A percentile compares a stretch with the other conserved stretches of the same genome.
These are phyloP conservation scores for Biscogniauxia mediterranea DNA, from an alignment of 2,329 filamentous ascomycete species.

Conservation along the genomic window DNA sequence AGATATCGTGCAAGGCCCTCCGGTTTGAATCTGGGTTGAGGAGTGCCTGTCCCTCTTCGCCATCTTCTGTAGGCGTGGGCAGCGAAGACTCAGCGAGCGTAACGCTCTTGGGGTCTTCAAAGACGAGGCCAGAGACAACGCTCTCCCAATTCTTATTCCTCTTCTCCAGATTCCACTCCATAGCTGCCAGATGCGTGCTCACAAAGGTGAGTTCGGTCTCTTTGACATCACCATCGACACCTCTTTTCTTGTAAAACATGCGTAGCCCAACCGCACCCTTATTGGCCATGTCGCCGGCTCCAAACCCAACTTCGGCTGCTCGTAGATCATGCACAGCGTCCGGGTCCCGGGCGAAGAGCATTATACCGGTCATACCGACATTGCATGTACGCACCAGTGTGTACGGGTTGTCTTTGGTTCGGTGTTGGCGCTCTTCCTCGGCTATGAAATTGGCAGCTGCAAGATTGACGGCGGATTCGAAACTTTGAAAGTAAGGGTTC, in stretches of 20 bases:
- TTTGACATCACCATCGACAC: slow-evolving; percentile 29
- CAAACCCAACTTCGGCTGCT: slow-evolving; percentile 81
- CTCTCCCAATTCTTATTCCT: slow-evolving; percentile 87
- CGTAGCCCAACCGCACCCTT: slow-evolving; percentile 88
- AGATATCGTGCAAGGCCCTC: slow-evolving; percentile 51
- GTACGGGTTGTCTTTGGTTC: slow-evolving; percentile 49
- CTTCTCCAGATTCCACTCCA: slow-evolving; percentile 73
- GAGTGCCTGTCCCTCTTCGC: slow-evolving; percentile 23
- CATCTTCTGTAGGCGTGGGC: slow-evolving; percentile 15
- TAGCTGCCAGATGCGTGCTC: slow-evolving; percentile 82
- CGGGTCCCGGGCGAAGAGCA: slow-evolving; percentile 74
- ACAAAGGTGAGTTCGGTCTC: slow-evolving; percentile 77
- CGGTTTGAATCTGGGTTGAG: slow-evolving; percentile 26
- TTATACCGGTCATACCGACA: slow-evolving; percentile 84
- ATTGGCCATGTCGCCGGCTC: slow-evolving; percentile 85
- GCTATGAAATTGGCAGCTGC: slow-evolving; percentile 51
- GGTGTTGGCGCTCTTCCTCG: slow-evolving; percentile 19
- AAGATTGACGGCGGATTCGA: slow-evolving; percentile 68
- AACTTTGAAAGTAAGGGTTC: slow-evolving; percentile 69
- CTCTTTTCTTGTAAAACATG: slow-evolving; percentile 54
- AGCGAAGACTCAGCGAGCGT: slow-evolving; percentile 3
- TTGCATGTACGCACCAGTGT: slow-evolving; percentile 69
- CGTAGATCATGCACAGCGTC: slow-evolving; percentile 63
- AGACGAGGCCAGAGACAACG: slow-evolving; percentile 78
- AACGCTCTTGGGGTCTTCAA: slow-evolving; percentile 54